Base-by-base conservation (phyloP, 306 rosid genomes). In the Ochetophila trinervis region DNA sequence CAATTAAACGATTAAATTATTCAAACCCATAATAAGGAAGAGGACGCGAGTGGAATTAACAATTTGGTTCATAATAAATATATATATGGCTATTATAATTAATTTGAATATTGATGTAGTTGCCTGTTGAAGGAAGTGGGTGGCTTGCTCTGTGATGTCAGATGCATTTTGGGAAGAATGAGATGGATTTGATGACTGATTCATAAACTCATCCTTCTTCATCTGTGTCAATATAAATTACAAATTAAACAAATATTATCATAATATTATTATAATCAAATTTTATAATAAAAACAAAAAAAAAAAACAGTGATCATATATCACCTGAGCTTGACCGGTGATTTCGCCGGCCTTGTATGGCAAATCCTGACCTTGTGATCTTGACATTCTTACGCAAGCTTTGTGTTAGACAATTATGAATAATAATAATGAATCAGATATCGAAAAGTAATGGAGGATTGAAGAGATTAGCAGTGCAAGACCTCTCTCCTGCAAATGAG, bases 111-210 rank as follows among this genome's bases (percentile, higher is more conserved):
- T 27, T 27, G 32, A 2, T 27, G 32, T 27, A 27, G 4, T 63
- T 72, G 54, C 88, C 88, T 83, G 88, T 74, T 83, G 88, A 56
- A 83, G 60, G 70, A 83, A 53, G 69, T 23, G 62, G 53, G 85
- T 55, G 62, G 85, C 78, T 77, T 83, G 85, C 15, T 58, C 78
- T 20, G 70, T 72, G 67, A 74, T 55, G 35, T 74, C 70, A 40
- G 81, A 30, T 22, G 77, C 69, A 47, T 69, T 62, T n/a, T 69
- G 74, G 48, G 18, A 56, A 13, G 59, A 54, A 10, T 62, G 20
- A 35, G 75, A 23, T 5, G 40, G 8, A 21, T 21, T 42, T 11
- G 68, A 64, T 48, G 56, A 62, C 52, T 69, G 65, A 72, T 69
- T 65, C 57, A 66, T 0, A 3, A 70, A 1, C 70, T 76, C 86